A percentile compares a stretch with the other conserved stretches of the same genome.
Conservation (phyloP, 177 flowering plant genomes). For the Vitis hybrid region DNA sequence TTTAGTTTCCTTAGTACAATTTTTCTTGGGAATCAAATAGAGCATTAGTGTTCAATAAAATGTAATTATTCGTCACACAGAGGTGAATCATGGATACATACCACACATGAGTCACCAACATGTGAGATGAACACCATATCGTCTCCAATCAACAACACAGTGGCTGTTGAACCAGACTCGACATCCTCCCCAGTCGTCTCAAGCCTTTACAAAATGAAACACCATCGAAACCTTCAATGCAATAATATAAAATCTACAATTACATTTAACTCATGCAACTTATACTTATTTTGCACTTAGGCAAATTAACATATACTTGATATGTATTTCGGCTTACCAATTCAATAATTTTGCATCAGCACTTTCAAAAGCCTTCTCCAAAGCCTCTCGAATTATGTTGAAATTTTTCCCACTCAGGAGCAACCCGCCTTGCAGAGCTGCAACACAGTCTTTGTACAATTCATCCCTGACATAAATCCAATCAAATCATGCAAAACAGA, state of each 20-base stretch:
- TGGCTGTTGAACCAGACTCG: slow-evolving; percentile 93
- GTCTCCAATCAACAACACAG: slow-evolving; percentile 61
- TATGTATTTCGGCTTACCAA: slow-evolving; percentile 41
- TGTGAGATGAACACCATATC: slow-evolving; percentile 71
- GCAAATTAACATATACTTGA: background rate
- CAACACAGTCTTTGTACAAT: slow-evolving; percentile 64
- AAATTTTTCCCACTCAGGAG: slow-evolving; percentile 53
- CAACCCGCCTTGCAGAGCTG: slow-evolving; percentile 60
- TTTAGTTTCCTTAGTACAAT: background rate
- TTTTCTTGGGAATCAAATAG: background rate
- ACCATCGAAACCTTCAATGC: slow-evolving; percentile 26
- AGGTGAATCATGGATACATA: slow-evolving; percentile 20
- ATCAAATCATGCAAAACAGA: slow-evolving; percentile 2
- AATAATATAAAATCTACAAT: slow-evolving; percentile 19
- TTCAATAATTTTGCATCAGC: slow-evolving; percentile 66
- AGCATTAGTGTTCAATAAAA: background rate
- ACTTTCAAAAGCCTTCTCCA: slow-evolving; percentile 63
- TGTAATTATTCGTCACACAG: too few relatives aligned
- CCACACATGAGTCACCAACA: slow-evolving; percentile 87
- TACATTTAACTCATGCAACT: slow-evolving; percentile 4
- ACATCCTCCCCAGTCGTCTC: slow-evolving; percentile 54
- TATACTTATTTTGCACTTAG: background rate
- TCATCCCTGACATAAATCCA: slow-evolving; percentile 53
- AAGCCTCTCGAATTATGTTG: slow-evolving; percentile 47
- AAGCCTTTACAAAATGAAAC: slow-evolving; percentile 68